phyloP scores from a whole-genome alignment of 306 rosid genomes.

The Trifolium dubium region DNA sequence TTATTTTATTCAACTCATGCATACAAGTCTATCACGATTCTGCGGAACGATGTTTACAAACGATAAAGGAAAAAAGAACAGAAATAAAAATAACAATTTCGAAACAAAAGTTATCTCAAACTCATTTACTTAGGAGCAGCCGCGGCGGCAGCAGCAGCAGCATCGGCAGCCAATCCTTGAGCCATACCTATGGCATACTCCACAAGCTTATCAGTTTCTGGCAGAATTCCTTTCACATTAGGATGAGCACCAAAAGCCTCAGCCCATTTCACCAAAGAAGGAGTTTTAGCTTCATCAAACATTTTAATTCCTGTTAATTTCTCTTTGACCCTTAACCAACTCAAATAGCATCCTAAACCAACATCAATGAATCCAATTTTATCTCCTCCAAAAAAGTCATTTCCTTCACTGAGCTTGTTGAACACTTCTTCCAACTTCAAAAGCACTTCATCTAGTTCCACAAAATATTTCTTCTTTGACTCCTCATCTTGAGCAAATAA shows the following conservation, averaged over 20 bases:
- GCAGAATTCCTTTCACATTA: conserved; percentile 54
- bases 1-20: background rate
- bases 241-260: conserved; percentile 43
- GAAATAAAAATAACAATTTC: background rate
- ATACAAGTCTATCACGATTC: background rate
- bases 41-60: no score
- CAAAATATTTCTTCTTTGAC: conserved; percentile 45
- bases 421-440: conserved; percentile 51
- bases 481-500: conserved; percentile 45
- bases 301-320: conserved; percentile 36
- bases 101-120: background rate
- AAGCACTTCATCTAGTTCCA: conserved; percentile 39
- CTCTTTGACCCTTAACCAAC: conserved; percentile 46
- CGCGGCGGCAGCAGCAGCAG: conserved; percentile 22
- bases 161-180: conserved; percentile 25
- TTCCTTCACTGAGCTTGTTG: conserved; percentile 53
- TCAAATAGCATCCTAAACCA: conserved; percentile 53
- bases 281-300: conserved; percentile 42
- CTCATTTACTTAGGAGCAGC: conserved; percentile 9
- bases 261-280: conserved; percentile 58
- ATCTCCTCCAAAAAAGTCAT: conserved; percentile 58
- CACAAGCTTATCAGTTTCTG: conserved; percentile 50
- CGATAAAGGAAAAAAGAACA: no score
- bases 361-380: conserved; percentile 57
- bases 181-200: conserved; percentile 41